phyloP scores from a whole-genome alignment of 1,139 yeast genomes.

The Candida pseudocylindracea region DNA sequence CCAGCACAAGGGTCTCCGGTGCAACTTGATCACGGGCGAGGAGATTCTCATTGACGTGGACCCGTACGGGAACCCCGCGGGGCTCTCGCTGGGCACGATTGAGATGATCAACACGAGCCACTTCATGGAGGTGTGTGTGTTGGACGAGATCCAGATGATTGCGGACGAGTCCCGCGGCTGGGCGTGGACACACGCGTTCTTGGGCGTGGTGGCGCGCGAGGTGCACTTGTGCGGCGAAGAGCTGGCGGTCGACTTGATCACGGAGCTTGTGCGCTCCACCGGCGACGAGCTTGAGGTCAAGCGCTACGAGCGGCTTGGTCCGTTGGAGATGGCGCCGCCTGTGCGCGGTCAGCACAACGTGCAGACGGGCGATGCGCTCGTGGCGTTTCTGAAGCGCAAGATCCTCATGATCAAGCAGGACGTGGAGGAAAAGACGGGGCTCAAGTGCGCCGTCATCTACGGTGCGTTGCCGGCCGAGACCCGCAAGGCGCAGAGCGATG shows the following conservation, averaged over 20 bases:
- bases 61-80: conserved; percentile 45
- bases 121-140: conserved; percentile 66
- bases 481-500: conserved; percentile 59
- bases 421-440: conserved; percentile 35
- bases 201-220: conserved; percentile 75
- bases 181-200: conserved; percentile 85
- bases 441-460: conserved; percentile 73
- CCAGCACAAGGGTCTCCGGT: conserved; percentile 35
- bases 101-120: conserved; percentile 67
- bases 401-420: conserved; percentile 43
- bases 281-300: conserved; percentile 63
- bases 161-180: conserved; percentile 63
- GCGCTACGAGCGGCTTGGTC: conserved; percentile 54
- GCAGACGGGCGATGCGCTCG: conserved; percentile 67
- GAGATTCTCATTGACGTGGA: conserved; percentile 60
- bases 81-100: conserved; percentile 69
- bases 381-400: conserved; percentile 59
- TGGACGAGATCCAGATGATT: conserved; percentile 95
- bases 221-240: conserved; percentile 89
- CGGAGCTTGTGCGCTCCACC: conserved; percentile 33
- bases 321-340: conserved; percentile 12
- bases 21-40: conserved; percentile 87
- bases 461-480: conserved; percentile 97
- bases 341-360: conserved; percentile 20
- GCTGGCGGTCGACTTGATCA: conserved; percentile 47